Evolutionary conservation across 2,329 filamentous ascomycete genomes (phyloP).

Genomic region (Xylaria sp.): DNA sequence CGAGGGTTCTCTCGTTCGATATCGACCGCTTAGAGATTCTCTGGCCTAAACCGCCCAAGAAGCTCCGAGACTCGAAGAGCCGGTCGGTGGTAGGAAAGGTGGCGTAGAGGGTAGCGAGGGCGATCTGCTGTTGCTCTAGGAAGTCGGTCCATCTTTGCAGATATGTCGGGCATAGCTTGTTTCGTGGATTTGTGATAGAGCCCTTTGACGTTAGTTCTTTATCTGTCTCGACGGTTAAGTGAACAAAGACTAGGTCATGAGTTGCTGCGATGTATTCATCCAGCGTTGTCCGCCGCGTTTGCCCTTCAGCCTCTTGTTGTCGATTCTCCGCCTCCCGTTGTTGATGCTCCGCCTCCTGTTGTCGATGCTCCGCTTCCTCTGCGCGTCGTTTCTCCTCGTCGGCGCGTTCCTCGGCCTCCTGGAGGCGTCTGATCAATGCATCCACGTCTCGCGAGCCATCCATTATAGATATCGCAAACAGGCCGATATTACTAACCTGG

Average conservation of each 20-base stretch:
- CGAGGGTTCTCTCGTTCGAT: conserved; percentile 35
- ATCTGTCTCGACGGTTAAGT: conserved; percentile 32
- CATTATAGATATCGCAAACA: no score
- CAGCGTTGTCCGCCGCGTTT: conserved; percentile 33
- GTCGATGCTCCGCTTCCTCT: no score
- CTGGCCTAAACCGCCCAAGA: conserved; percentile 29
- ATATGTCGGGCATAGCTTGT: conserved; percentile 35
- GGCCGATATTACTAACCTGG: no score
- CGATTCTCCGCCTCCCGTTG: no score
- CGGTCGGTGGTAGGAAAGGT: conserved; percentile 25
- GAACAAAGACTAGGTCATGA: conserved; percentile 32
- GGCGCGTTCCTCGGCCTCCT: no score
- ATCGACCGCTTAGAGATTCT: conserved; percentile 23
- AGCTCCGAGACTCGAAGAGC: conserved; percentile 32
- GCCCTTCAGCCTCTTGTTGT: conserved; percentile 23
- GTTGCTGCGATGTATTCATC: conserved; percentile 37
- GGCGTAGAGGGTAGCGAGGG: conserved; percentile 16
- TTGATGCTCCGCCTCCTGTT: no score
- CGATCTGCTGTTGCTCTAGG: conserved; percentile 12
- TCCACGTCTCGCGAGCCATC: no score
- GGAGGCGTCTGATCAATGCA: no score
- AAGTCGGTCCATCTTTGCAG: conserved; percentile 38
- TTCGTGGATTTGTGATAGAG: conserved; percentile 34
- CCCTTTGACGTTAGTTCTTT: conserved; percentile 31
- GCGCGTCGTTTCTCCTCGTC: no score